These are phyloP conservation scores for Ceratocystis albifundus DNA, from an alignment of 2,329 filamentous ascomycete species.

Conservation along the genomic window DNA sequence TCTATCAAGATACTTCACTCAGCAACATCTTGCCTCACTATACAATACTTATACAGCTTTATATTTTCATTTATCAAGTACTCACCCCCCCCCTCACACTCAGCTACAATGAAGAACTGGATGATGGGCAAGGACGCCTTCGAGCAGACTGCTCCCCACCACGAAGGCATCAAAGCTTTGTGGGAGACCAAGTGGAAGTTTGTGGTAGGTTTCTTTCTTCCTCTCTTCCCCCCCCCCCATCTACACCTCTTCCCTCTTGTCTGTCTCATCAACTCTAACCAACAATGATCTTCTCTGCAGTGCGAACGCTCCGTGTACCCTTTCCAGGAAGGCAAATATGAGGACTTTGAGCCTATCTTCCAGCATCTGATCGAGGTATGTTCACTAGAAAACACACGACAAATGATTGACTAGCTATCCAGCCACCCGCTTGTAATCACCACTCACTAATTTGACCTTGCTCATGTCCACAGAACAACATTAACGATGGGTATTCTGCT, in stretches of 20 bases:
- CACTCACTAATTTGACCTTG: not conserved
- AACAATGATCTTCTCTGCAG: constrained; percentile 26
- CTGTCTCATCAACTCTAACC: not conserved
- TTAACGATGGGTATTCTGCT: constrained; percentile 54
- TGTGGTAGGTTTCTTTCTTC: constrained; percentile 38
- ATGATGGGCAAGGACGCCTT: constrained; percentile 36
- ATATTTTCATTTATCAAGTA: not conserved
- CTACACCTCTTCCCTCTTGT: not conserved
- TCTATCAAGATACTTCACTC: too few species aligned
- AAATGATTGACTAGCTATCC: not conserved
- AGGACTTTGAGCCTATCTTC: constrained; percentile 61
- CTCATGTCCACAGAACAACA: constrained; percentile 34
- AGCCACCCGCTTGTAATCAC: not conserved
- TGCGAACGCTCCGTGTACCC: constrained; percentile 55
- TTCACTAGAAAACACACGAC: too few species aligned
- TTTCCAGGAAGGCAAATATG: constrained; percentile 58
- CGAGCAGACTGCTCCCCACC: constrained; percentile 42
- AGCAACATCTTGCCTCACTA: too few species aligned
- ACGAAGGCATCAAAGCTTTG: constrained; percentile 47
- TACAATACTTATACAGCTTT: too few species aligned
- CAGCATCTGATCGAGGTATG: constrained; percentile 46
- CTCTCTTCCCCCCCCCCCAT: not conserved
- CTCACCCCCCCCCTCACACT: not conserved
- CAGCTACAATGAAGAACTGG: constrained; percentile 28
- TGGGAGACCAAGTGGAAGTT: constrained; percentile 71